phyloP scores from a whole-genome alignment of 2,329 filamentous ascomycete genomes.

The Sclerotinia spermophila region DNA sequence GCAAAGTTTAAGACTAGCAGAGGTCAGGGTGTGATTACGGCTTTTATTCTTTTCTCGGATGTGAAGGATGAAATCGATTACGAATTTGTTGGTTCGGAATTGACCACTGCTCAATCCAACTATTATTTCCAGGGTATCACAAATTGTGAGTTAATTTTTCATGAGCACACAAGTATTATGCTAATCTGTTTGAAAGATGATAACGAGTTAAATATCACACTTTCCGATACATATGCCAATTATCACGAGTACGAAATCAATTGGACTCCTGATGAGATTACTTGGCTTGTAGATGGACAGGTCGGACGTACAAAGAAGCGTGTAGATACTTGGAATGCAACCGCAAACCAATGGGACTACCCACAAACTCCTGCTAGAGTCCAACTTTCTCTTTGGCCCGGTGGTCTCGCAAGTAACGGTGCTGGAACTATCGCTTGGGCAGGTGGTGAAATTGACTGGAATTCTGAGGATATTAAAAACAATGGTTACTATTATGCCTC shows the following conservation, averaged over 20 bases:
- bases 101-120: constrained; percentile 81
- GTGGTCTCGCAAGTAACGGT: constrained; percentile 73
- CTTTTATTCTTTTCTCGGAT: constrained; percentile 92
- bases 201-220: constrained; percentile 68
- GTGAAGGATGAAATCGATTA: constrained; percentile 99
- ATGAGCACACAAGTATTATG: constrained; percentile 11
- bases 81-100: constrained; percentile 83
- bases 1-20: constrained; percentile 80
- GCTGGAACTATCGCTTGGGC: constrained; percentile 88
- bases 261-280: constrained; percentile 83
- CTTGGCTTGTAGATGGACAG: constrained; percentile 82
- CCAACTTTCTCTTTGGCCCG: constrained; percentile 95
- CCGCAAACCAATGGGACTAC: constrained; percentile 75
- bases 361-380: constrained; percentile 89
- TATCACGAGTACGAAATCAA: constrained; percentile 90
- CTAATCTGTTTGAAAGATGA: constrained; percentile 52
- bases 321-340: constrained; percentile 80
- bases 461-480: constrained; percentile 71
- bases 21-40: constrained; percentile 87
- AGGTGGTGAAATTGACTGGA: constrained; percentile 86
- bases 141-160: constrained; percentile 61
- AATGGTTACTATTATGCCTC: constrained; percentile 87
- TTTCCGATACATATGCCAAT: constrained; percentile 68
- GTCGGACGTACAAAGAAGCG: constrained; percentile 71
- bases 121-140: constrained; percentile 95